phyloP scores from a whole-genome alignment of 306 rosid genomes.

The Malus domestica region DNA sequence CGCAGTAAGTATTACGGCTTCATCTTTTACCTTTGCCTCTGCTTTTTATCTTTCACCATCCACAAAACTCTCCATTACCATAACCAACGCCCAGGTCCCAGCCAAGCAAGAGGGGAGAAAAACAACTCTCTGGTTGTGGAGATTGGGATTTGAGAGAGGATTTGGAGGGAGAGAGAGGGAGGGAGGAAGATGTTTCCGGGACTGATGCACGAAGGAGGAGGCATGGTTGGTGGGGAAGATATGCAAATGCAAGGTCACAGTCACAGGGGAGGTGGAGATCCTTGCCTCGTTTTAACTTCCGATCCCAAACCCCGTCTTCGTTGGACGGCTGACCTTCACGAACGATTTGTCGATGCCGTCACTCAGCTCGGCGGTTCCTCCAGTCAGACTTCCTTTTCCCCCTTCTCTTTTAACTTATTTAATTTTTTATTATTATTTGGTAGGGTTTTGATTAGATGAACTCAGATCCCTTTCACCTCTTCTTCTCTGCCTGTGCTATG shows the following conservation, averaged over 20 bases:
- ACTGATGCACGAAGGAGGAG: constrained; percentile 54
- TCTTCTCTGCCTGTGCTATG: not conserved
- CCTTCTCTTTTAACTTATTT: not conserved
- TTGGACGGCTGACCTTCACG: constrained; percentile 97
- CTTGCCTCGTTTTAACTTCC: constrained; percentile 86
- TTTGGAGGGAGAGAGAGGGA: constrained; percentile 4
- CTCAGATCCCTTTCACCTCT: not conserved
- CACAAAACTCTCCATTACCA: not conserved
- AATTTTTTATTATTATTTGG: not conserved
- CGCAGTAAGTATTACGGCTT: not conserved
- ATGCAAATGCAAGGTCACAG: constrained; percentile 41
- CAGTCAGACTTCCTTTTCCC: constrained; percentile 31
- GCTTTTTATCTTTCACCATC: not conserved
- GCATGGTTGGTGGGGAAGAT: constrained; percentile 44
- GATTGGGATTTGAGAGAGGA: not conserved
- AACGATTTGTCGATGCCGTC: constrained; percentile 89
- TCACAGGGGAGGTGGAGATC: constrained; percentile 39
- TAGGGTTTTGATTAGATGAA: not conserved
- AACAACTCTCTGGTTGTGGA: not conserved
- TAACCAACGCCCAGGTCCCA: not conserved
- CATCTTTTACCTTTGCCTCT: not conserved
- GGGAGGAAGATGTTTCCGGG: constrained; percentile 55
- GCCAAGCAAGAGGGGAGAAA: not conserved
- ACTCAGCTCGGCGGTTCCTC: constrained; percentile 92
- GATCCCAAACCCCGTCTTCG: constrained; percentile 99